Percentiles rank a stretch among this genome's conserved stretches.
phyloP scores from a whole-genome alignment of 176 grass and related monocot species.

The Pontederia crassipes region DNA sequence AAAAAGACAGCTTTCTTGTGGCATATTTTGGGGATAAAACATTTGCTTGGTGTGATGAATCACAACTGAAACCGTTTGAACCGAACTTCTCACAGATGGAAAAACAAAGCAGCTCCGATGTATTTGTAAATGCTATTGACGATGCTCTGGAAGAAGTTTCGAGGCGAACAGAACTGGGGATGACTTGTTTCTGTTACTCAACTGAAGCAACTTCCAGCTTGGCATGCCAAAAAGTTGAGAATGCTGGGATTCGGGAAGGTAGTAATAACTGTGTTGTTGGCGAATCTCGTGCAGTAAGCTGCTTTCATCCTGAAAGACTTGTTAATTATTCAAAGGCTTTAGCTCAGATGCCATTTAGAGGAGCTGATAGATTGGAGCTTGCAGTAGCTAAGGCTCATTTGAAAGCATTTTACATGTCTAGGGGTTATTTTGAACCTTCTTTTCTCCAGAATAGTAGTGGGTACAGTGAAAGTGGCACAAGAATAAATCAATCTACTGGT shows the following conservation, averaged over 20 bases:
- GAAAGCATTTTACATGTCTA: conserved; percentile 67
- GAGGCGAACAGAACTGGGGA: conserved; percentile 60
- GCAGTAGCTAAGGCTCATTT: conserved; percentile 66
- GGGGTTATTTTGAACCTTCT: conserved; percentile 69
- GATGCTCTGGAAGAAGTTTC: conserved; percentile 73
- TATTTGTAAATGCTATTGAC: conserved; percentile 57
- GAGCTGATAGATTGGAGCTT: conserved; percentile 48
- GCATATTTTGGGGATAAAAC: conserved; percentile 93
- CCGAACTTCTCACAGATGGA: conserved; percentile 75
- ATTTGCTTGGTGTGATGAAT: conserved; percentile 97
- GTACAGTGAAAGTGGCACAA: conserved; percentile 38
- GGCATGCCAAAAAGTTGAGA: conserved; percentile 60
- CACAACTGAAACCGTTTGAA: conserved; percentile 69
- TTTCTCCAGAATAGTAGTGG: conserved; percentile 45
- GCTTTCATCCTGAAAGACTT: conserved; percentile 55
- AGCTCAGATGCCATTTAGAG: conserved; percentile 44
- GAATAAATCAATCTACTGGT: conserved; percentile 14
- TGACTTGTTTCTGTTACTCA: conserved; percentile 69
- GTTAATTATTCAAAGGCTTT: conserved; percentile 57
- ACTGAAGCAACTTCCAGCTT: conserved; percentile 41
- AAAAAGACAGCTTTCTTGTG: conserved; percentile 55
- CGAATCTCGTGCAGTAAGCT: conserved; percentile 43
- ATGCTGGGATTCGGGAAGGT: conserved; percentile 77
- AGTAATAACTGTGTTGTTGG: conserved; percentile 52
- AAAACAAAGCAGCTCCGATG: conserved; percentile 72